Evolutionary conservation across 768 basidiomycete genomes (phyloP).

Genomic region (Gloeostereum incarnatum): DNA sequence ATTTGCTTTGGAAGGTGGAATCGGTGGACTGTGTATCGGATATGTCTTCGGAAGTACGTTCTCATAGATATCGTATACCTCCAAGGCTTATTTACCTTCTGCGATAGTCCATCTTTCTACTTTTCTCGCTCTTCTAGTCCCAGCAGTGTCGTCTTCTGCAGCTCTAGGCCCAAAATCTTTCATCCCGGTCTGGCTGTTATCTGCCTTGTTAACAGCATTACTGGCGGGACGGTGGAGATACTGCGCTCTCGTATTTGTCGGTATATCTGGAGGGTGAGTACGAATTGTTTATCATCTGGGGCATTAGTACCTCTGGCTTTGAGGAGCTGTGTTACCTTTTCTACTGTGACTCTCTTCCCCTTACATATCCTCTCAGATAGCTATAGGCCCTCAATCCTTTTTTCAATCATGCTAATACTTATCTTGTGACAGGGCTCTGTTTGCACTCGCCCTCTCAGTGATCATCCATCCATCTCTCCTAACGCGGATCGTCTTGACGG

Average conservation of each 20-base stretch:
- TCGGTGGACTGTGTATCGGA: slow-evolving; percentile 52
- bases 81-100: slow-evolving; percentile 5
- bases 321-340: too few relatives aligned
- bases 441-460: slow-evolving; percentile 42
- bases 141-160: slow-evolving; percentile 34
- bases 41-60: slow-evolving; percentile 51
- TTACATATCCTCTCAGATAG: too few relatives aligned
- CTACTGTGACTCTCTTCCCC: too few relatives aligned
- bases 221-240: slow-evolving; percentile 47
- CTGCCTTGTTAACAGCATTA: slow-evolving; percentile 35
- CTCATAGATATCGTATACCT: background rate
- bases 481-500: slow-evolving; percentile 34
- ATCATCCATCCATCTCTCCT: slow-evolving; percentile 45
- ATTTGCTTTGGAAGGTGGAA: slow-evolving; percentile 46
- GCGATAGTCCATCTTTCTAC: slow-evolving; percentile 47
- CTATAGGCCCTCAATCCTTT: too few relatives aligned
- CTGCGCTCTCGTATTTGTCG: slow-evolving; percentile 36
- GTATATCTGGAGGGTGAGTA: slow-evolving; percentile 48
- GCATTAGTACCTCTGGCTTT: slow-evolving; percentile 1
- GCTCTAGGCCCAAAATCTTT: slow-evolving; percentile 41
- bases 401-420: slow-evolving; percentile 1
- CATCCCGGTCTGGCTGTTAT: slow-evolving; percentile 50
- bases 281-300: background rate
- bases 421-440: slow-evolving; percentile 23
- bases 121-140: slow-evolving; percentile 49